Conservation (phyloP, 2,329 filamentous ascomycete genomes). For the Aspergillus quadrilineatus region DNA sequence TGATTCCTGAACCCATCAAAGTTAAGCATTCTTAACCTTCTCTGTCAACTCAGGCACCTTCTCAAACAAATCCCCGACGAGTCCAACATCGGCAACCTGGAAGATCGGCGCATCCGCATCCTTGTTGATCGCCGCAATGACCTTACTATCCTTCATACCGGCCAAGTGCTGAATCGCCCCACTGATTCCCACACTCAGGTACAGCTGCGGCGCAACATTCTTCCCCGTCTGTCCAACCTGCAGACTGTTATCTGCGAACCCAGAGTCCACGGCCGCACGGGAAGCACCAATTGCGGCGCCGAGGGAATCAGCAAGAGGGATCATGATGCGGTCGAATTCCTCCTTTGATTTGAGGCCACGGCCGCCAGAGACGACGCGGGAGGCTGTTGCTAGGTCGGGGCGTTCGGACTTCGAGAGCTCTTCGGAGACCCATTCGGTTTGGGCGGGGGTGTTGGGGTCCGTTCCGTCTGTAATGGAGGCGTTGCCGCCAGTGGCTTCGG, state of each 20-base stretch:
- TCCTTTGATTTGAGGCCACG: conserved; percentile 96
- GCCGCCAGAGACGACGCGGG: conserved; percentile 87
- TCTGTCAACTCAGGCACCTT: conserved; percentile 94
- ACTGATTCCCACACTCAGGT: conserved; percentile 92
- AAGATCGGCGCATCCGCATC: conserved; percentile 96
- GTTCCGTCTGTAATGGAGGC: conserved; percentile 76
- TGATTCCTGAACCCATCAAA: neutral
- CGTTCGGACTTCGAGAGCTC: conserved; percentile 90
- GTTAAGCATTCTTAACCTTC: conserved; percentile 67
- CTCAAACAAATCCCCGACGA: conserved; percentile 94
- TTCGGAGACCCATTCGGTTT: conserved; percentile 89
- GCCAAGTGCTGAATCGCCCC: conserved; percentile 97
- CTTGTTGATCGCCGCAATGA: conserved; percentile 98
- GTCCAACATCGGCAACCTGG: conserved; percentile 92
- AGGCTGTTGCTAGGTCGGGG: conserved; percentile 87
- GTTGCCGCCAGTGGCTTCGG: conserved; percentile 68
- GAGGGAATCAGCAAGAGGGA: conserved; percentile 85
- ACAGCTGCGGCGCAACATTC: conserved; percentile 94
- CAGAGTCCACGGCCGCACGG: conserved; percentile 91
- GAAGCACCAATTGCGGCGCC: conserved; percentile 96
- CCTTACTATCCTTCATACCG: conserved; percentile 99
- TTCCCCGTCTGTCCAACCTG: conserved; percentile 99
- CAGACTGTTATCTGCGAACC: conserved; percentile 96
- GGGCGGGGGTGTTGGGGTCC: conserved; percentile 73
- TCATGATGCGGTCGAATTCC: conserved; percentile 90